phyloP scores from a whole-genome alignment of 2,329 filamentous ascomycete species.

The Penicillium sp. region DNA sequence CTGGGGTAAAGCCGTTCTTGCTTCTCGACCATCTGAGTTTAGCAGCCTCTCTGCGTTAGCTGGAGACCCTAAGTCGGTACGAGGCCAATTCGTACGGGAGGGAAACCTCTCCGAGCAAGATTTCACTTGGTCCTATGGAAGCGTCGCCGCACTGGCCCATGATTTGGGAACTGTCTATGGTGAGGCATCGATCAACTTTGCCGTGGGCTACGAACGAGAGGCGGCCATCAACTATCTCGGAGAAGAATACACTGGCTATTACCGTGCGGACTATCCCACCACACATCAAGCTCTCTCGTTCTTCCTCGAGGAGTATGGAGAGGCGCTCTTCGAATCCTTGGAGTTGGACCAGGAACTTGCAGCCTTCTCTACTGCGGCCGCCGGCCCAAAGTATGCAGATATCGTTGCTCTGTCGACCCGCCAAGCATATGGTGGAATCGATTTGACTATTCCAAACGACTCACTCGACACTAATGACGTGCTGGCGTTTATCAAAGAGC shows the following conservation, averaged over 20 bases:
- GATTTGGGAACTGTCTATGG: constrained; percentile 40
- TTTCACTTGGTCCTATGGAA: constrained; percentile 31
- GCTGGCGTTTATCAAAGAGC: constrained; percentile 49
- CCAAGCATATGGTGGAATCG: constrained; percentile 48
- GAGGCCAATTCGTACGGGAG: constrained; percentile 34
- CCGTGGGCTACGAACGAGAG: constrained; percentile 47
- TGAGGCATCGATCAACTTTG: constrained; percentile 42
- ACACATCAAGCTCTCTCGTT: constrained; percentile 40
- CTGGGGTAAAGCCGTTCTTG: constrained; percentile 49
- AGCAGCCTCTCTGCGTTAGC: constrained; percentile 36
- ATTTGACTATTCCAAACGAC: constrained; percentile 43
- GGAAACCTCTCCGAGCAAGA: constrained; percentile 34
- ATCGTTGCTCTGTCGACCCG: constrained; percentile 47
- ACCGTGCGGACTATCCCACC: constrained; percentile 40
- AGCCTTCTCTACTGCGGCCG: constrained; percentile 33
- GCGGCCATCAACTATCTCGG: constrained; percentile 48
- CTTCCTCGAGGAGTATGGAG: constrained; percentile 47
- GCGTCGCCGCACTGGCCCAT: constrained; percentile 44
- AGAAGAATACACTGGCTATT: constrained; percentile 46
- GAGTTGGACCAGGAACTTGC: constrained; percentile 37
- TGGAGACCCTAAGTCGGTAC: constrained; percentile 33
- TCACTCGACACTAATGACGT: constrained; percentile 36
- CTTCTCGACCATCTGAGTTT: constrained; percentile 34
- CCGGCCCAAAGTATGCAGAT: constrained; percentile 46
- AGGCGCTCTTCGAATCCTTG: constrained; percentile 40